Evolutionary conservation across 23 red algal species (phyloP), one percentile per base, ranked within the genome.

Genomic region (Gracilaria gracilis): DNA sequence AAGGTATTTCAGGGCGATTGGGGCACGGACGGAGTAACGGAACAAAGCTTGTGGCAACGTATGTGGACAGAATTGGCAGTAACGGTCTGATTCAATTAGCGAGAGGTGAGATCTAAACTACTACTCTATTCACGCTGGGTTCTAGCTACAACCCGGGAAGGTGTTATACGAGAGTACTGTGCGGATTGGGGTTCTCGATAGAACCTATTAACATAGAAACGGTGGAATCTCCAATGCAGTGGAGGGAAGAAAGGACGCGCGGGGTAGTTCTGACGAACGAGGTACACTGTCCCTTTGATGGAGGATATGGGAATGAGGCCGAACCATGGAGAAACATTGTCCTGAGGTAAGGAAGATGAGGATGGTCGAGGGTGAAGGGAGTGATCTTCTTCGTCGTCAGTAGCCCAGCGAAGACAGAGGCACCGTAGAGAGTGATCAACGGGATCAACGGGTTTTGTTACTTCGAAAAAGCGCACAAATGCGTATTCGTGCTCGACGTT

Each of bases 311-410:
- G 42, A 24, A 79, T 20, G 37, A 79, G 42, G 31, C 37, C 74
- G 74, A 79, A 79, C 74, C 74, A 79, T 17, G 74, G 74, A 4
- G 46, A 21, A 5, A 79, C 74, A n/a, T n/a, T n/a, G n/a, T n/a
- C n/a, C n/a, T n/a, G n/a, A 40, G 19, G 15, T 17, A 17, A 11
- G 24, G 4, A 7, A 8, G 74, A 27, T 23, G 21, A 57, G n/a
- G 6, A 6, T 50, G 4, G 50, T 29, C 13, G 5, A 38, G 35
- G 7, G 9, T 46, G 42, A 4, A 46, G 11, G 6, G 74, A 51
- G 50, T 79, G 74, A 28, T 79, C 39, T 23, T 79, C n/a, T n/a
- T 79, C 39, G 27, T 79, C 42, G 11, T 46, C 42, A 4, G 42
- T 46, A 11, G 42, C 42, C 42, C 42, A 46, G 42, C 42, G 42